Conservation (phyloP, 2,329 filamentous ascomycete genomes). For the Passalora sequoiae region DNA sequence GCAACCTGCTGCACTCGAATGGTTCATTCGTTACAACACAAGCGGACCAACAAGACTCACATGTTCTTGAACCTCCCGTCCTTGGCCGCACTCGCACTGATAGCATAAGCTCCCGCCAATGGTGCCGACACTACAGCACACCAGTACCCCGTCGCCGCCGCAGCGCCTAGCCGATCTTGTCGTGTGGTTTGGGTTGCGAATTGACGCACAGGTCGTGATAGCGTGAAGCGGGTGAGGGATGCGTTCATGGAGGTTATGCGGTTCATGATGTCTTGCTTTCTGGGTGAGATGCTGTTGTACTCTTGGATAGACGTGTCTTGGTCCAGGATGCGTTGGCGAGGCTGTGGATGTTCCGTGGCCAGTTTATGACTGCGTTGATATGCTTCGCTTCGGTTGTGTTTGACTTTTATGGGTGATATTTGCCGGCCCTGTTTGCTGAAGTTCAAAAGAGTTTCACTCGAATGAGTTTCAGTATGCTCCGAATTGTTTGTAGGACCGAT, state of each 20-base stretch:
- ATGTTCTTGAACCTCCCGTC: conserved; percentile 31
- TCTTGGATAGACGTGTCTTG: not conserved
- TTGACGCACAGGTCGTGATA: conserved; percentile 25
- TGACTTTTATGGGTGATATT: not conserved
- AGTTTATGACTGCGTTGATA: not conserved
- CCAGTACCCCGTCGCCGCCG: conserved; percentile 31
- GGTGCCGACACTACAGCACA: conserved; percentile 33
- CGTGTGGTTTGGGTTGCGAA: conserved; percentile 23
- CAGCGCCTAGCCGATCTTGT: conserved; percentile 26
- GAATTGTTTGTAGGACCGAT: not conserved
- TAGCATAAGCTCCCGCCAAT: conserved; percentile 32
- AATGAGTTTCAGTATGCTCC: not conserved
- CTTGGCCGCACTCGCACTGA: conserved; percentile 29
- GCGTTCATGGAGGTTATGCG: conserved; percentile 46
- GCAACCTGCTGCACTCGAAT: no score
- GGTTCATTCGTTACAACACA: no score
- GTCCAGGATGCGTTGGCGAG: not conserved
- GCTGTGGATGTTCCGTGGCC: not conserved
- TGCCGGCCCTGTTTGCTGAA: not conserved
- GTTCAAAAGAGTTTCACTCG: no score
- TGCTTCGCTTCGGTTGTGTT: not conserved
- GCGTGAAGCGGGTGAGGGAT: conserved; percentile 42
- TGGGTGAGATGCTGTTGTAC: not conserved
- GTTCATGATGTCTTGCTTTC: not conserved
- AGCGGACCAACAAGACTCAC: no score